Conservation (phyloP, 2,329 filamentous ascomycete genomes). For the Chrysosphaeria jannelii region DNA sequence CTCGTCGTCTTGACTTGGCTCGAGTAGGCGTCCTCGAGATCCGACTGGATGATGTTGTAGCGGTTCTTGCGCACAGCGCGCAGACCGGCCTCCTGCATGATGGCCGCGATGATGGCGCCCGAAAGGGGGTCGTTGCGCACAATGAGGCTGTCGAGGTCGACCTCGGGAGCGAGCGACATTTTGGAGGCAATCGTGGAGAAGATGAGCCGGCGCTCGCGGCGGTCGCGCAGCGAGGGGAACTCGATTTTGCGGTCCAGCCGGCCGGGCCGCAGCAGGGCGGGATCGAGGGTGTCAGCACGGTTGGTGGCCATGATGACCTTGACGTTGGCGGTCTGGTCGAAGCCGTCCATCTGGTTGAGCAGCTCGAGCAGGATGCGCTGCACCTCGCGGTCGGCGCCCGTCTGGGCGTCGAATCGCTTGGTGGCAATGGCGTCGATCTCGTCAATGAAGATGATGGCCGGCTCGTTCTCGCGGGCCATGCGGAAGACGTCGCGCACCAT, state of each 20-base stretch:
- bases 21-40: slow-evolving; percentile 90
- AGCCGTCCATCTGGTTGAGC: slow-evolving; percentile 98
- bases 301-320: slow-evolving; percentile 99
- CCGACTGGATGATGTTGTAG: slow-evolving; percentile 95
- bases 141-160: slow-evolving; percentile 85
- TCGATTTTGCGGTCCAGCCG: slow-evolving; percentile 96
- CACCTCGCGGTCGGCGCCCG: slow-evolving; percentile 88
- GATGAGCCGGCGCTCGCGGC: slow-evolving; percentile 81
- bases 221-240: slow-evolving; percentile 81
- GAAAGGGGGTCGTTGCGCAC: slow-evolving; percentile 88
- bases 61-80: slow-evolving; percentile 88
- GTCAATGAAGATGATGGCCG: slow-evolving; percentile 97
- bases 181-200: slow-evolving; percentile 91
- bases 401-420: slow-evolving; percentile 97
- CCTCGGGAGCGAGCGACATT: slow-evolving; percentile 92
- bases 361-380: slow-evolving; percentile 94
- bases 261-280: slow-evolving; percentile 74
- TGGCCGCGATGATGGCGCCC: slow-evolving; percentile 85
- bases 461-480: slow-evolving; percentile 95
- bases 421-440: slow-evolving; percentile 98
- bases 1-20: slow-evolving; percentile 66
- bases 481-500: slow-evolving; percentile 99
- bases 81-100: slow-evolving; percentile 96
- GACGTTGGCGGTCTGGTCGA: slow-evolving; percentile 95
- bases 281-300: slow-evolving; percentile 86